A percentile compares a stretch with the other conserved stretches of the same genome.
Evolutionary conservation across 345 rosid species (phyloP).

Genomic region (Eucalyptus rudis): DNA sequence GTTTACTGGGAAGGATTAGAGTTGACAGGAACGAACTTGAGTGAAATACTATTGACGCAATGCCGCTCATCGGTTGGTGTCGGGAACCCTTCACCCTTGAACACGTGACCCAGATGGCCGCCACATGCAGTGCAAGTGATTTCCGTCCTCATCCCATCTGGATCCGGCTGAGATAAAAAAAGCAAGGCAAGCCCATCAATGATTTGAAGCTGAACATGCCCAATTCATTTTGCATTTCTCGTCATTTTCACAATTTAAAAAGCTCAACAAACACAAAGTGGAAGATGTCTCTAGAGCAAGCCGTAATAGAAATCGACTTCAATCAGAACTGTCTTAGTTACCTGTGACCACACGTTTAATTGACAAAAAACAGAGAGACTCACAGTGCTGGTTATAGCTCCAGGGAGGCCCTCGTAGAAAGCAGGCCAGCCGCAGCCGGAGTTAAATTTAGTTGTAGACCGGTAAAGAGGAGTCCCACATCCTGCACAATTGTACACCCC

Average conservation of each 20-base stretch:
- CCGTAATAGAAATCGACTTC: not conserved
- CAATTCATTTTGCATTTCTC: not conserved
- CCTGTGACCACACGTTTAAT: not conserved
- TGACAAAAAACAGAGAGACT: not conserved
- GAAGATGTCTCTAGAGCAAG: not conserved
- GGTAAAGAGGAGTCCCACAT: too few species aligned
- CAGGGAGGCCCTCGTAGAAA: slow-evolving; percentile 6
- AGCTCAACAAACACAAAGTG: not conserved
- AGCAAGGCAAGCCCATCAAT: not conserved
- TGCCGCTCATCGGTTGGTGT: slow-evolving; percentile 89
- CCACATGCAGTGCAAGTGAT: slow-evolving; percentile 96
- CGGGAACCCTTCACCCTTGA: slow-evolving; percentile 83
- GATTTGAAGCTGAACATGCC: not conserved
- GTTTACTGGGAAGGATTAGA: not conserved
- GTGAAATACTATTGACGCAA: slow-evolving; percentile 86
- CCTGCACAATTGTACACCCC: too few species aligned
- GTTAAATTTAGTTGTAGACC: too few species aligned
- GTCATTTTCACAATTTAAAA: not conserved
- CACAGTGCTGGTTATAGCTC: slow-evolving; percentile 62
- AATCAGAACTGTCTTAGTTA: not conserved
- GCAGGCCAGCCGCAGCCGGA: too few species aligned
- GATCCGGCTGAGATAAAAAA: slow-evolving; percentile 43
- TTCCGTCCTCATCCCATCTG: slow-evolving; percentile 76
- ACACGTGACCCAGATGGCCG: slow-evolving; percentile 95
- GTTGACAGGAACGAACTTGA: slow-evolving; percentile 56